Percentiles rank a stretch among this genome's conserved stretches.
Conservation (phyloP, 805 yeast genomes). For the Saccharomycopsis guyanensis region DNA sequence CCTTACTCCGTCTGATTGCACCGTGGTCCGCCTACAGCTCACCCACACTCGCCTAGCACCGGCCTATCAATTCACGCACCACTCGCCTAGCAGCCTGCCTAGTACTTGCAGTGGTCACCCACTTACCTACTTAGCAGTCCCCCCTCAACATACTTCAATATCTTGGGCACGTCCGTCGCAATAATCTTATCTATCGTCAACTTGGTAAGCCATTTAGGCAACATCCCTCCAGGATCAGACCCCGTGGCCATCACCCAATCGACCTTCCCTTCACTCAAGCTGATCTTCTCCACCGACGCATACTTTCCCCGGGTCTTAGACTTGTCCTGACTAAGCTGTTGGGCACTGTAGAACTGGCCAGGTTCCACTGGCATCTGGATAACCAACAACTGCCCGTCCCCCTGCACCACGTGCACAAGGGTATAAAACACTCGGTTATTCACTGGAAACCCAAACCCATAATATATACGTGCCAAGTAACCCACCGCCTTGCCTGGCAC, state of each 20-base stretch:
- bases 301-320: slow-evolving; percentile 3
- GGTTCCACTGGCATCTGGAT: slow-evolving; percentile 8
- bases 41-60: too few relatives aligned
- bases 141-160: not conserved
- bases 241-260: slow-evolving; percentile 9
- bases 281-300: slow-evolving; percentile 1
- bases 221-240: slow-evolving; percentile 7
- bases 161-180: slow-evolving; percentile 5
- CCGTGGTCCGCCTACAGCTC: too few relatives aligned
- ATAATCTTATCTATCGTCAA: slow-evolving; percentile 11
- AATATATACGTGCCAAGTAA: slow-evolving; percentile 3
- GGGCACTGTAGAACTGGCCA: not conserved
- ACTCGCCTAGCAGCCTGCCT: too few relatives aligned
- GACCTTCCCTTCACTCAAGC: not conserved
- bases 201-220: slow-evolving; percentile 6
- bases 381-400: not conserved
- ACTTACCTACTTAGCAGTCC: too few relatives aligned
- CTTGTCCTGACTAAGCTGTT: not conserved
- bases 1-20: too few relatives aligned
- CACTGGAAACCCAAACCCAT: slow-evolving; percentile 4
- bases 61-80: too few relatives aligned
- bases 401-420: slow-evolving; percentile 1
- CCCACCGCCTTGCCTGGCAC: not conserved
- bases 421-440: slow-evolving; percentile 6
- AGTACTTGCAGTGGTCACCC: too few relatives aligned